Evolutionary conservation across 1,139 yeast genomes (phyloP), one percentile per base, ranked within the genome.

Genomic region (Kodamaea alishanica): DNA sequence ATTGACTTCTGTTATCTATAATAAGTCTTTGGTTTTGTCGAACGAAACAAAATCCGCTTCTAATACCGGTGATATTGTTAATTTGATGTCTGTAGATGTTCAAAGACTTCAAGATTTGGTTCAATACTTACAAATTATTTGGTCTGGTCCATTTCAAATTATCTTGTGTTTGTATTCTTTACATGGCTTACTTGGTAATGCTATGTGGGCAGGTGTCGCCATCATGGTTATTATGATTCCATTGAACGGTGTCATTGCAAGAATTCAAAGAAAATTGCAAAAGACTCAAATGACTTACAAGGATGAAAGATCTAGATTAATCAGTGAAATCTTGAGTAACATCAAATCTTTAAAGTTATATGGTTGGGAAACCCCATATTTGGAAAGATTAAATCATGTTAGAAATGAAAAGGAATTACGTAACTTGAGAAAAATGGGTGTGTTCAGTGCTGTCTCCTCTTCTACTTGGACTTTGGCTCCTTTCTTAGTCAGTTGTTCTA

Each of bases 71-170:
- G 98, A 94, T 58, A 88, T 94, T 54, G 98, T 92, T 39, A 92
- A 94, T 55, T 73, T 92, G 55, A 90, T 90, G 97, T 84, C 97
- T 37, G 97, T 92, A 36, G 98, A 92, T 65, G 86, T 94, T 6
- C 97, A 90, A 66, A 77, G 97, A 63, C 69, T 92, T 42, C 97
- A 89, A 63, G 97, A 90, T 55, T 71, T 90, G 45, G 80, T 87
- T 31, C 95, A 89, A 58, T 84, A 85, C 62, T 81, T 92, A 46
- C 90, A 89, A 56, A 76, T 90, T 44, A 72, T 88, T 38, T 90
- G 97, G 96, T 89, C 97, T 0, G 97, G 97, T 33, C 98, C 98
- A 2, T 87, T 90, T 67, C 98, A 92, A 66, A 82, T 92, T 51
- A 51, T 76, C 32, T 66, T 92, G 43, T 92, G 97, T 71, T 73